Evolutionary conservation across 1,284 basidiomycete species (phyloP), one percentile per base, ranked within the genome.

Genomic region (Leccinum ponderosum): DNA sequence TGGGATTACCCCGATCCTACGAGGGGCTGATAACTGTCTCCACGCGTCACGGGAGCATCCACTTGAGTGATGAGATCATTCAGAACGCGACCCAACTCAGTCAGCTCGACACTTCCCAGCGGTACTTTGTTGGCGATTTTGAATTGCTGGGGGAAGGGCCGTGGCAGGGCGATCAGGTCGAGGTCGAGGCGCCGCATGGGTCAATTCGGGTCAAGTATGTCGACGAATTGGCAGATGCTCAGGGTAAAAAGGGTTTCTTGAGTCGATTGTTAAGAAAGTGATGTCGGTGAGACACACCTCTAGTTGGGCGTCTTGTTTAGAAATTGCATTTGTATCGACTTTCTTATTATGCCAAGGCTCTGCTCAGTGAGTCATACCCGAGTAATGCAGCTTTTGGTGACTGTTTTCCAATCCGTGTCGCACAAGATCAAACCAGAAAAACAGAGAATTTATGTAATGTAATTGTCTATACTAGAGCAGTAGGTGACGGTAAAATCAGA

Each of bases 61-160:
- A 52, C 0, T 35, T 73, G 14, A 53, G 60, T 27, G 63, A 68
- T 5, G 3, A 35, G 9, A 14, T 72, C 2, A 9, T 63, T 6
- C 27, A 31, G 48, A 62, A 63, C 5, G 58, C 55, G 22, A 70
- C 62, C 0, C 65, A 66, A 44, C 57, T 74, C 44, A 65, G 68
- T 37, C 72, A 66, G 37, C 6, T 69, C 0, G 61, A 55, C 3
- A 5, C 14, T 17, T 29, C 29, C n/a, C 60, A 59, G 22, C 61
- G 63, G 25, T 72, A 62, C 52, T 71, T 71, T 56, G 27, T 74
- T n/a, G 71, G 71, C 4, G 60, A 70, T 52, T 65, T 72, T 8
- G 3, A 14, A 7, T 7, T 27, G 17, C 29, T 70, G 6, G 59
- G 53, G 6, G 63, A 66, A 12, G 62, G 9, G 5, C 60, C 29